Evolutionary conservation across 2,329 filamentous ascomycete species (phyloP).

Genomic region (Epichloe typhina): DNA sequence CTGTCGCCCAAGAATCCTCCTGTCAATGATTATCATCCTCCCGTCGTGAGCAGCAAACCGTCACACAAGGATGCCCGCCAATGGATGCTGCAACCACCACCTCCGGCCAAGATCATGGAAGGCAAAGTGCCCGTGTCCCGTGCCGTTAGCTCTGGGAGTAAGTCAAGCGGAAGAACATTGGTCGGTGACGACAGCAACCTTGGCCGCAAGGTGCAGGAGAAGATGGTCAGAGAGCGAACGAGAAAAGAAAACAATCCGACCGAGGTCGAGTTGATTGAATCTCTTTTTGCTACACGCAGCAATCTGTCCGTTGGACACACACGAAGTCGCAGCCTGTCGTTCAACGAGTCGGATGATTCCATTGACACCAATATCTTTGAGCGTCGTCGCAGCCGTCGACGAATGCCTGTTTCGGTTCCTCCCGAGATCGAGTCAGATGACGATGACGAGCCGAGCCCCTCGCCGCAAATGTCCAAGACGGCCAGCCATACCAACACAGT

Average conservation of each 20-base stretch:
- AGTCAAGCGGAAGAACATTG: conserved; percentile 32
- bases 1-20: conserved; percentile 51
- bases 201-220: conserved; percentile 30
- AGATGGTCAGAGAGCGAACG: conserved; percentile 32
- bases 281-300: conserved; percentile 23
- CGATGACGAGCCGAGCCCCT: conserved; percentile 17
- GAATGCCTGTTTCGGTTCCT: conserved; percentile 16
- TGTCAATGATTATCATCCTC: conserved; percentile 76
- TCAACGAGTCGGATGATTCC: conserved; percentile 23
- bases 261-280: conserved; percentile 32
- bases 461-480: conserved; percentile 12
- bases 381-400: conserved; percentile 14
- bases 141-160: conserved; percentile 44
- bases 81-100: conserved; percentile 91
- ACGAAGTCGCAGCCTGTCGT: conserved; percentile 25
- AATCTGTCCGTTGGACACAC: conserved; percentile 19
- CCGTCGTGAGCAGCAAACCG: conserved; percentile 66
- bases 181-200: conserved; percentile 28
- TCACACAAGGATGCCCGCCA: conserved; percentile 55
- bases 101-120: conserved; percentile 81
- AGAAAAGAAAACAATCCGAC: conserved; percentile 27
- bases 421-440: conserved; percentile 20
- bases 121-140: conserved; percentile 62
- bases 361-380: conserved; percentile 16
- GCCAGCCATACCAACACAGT: conserved; percentile 14